A percentile compares a stretch with the other conserved stretches of the same genome.
These are phyloP conservation scores for Pseudoperonospora humuli DNA, from an alignment of 352 stramenopile genomes.

Conservation along the genomic window DNA sequence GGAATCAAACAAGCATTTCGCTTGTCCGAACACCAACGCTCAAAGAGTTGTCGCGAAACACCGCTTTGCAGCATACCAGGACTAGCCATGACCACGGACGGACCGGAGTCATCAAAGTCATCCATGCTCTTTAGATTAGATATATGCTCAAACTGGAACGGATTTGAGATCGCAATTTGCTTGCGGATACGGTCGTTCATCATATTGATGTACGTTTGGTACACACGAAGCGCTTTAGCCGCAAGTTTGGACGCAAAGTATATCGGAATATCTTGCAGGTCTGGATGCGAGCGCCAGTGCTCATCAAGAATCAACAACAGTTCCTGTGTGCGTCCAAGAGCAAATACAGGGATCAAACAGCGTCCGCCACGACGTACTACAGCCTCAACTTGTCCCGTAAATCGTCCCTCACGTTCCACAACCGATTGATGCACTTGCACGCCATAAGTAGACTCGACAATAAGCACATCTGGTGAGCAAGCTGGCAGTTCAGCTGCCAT, in stretches of 20 bases:
- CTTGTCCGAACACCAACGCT: constrained; percentile 96
- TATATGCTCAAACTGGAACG: constrained; percentile 96
- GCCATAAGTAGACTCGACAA: constrained; percentile 98
- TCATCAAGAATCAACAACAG: constrained; percentile 98
- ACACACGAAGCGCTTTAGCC: constrained; percentile 93
- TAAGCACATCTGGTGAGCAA: constrained; percentile 95
- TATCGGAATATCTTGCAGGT: constrained; percentile 96
- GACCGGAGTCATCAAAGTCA: constrained; percentile 95
- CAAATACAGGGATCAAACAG: constrained; percentile 98
- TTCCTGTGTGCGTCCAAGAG: constrained; percentile 96
- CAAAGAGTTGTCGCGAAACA: constrained; percentile 96
- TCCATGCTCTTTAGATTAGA: constrained; percentile 96
- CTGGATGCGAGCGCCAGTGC: constrained; percentile 93
- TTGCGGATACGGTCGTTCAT: constrained; percentile 98
- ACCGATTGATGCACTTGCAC: constrained; percentile 95
- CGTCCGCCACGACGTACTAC: constrained; percentile 94
- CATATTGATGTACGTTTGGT: constrained; percentile 99
- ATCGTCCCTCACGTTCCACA: constrained; percentile 93
- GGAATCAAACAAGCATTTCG: constrained; percentile 98
- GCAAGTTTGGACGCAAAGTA: constrained; percentile 98
- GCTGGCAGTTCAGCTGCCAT: constrained; percentile 86
- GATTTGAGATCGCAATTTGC: constrained; percentile 97
- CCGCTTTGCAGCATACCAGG: constrained; percentile 98
- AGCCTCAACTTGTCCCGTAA: constrained; percentile 94
- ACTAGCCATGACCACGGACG: constrained; percentile 98